Conservation (phyloP, 192 early-diverging fungal genomes). For the Irineochytrium annulatum region DNA sequence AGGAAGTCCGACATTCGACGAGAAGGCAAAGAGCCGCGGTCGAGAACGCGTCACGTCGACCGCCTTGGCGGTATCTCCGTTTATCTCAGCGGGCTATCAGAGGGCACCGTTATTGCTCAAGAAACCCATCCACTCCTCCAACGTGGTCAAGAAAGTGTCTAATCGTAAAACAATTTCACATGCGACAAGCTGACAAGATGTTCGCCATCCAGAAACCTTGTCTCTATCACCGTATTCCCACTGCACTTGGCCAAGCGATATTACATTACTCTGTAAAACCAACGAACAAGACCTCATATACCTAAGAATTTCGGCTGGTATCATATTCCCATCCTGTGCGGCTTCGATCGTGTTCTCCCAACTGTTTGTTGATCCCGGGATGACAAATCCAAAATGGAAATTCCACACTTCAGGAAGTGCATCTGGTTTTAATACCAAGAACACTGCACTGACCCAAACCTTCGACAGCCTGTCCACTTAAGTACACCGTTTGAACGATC, state of each 20-base stretch:
- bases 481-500: background rate
- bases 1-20: too few species aligned
- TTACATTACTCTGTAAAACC: background rate
- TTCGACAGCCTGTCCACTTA: slow-evolving; percentile 2
- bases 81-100: too few species aligned
- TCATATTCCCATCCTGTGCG: slow-evolving; percentile 6
- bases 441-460: too few species aligned
- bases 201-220: slow-evolving; percentile 9
- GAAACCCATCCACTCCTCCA: too few species aligned
- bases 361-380: slow-evolving; percentile 22
- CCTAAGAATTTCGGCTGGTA: slow-evolving; percentile 17
- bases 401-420: slow-evolving; percentile 5
- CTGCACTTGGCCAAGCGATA: background rate
- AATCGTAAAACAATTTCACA: slow-evolving; percentile 12
- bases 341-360: slow-evolving; percentile 24
- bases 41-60: too few species aligned
- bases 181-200: background rate
- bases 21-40: too few species aligned
- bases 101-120: too few species aligned
- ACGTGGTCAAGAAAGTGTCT: too few species aligned
- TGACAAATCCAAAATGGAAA: slow-evolving; percentile 26
- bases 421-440: background rate
- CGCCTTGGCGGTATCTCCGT: too few species aligned
- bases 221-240: slow-evolving; percentile 16
- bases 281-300: background rate